These are phyloP conservation scores for Phytophthora meadii DNA, from an alignment of 352 stramenopile genomes.

Conservation along the genomic window DNA sequence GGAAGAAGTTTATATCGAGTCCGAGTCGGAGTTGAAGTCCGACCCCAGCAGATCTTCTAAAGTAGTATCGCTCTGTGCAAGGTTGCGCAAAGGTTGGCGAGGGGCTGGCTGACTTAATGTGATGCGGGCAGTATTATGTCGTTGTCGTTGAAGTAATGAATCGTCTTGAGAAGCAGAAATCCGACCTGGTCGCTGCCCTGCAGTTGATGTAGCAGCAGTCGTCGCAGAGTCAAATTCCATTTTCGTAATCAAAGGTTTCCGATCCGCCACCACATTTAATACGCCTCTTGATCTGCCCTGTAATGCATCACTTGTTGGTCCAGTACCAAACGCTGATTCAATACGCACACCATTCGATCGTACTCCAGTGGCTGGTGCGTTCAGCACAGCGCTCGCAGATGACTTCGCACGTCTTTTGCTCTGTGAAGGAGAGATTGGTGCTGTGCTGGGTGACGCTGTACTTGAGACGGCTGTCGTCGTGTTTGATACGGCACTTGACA, in stretches of 20 bases:
- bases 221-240: background rate
- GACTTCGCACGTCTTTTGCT: slow-evolving; percentile 1
- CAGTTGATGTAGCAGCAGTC: background rate
- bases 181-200: background rate
- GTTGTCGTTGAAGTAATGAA: background rate
- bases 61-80: slow-evolving; percentile 17
- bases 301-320: slow-evolving; percentile 1
- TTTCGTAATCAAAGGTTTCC: no score
- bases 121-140: slow-evolving; percentile 6
- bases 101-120: slow-evolving; percentile 20
- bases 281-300: background rate
- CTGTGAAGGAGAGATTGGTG: background rate
- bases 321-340: background rate
- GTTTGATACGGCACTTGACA: slow-evolving; percentile 5
- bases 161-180: slow-evolving; percentile 26
- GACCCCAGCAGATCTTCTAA: slow-evolving; percentile 23
- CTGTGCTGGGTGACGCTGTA: background rate
- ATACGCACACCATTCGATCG: slow-evolving; percentile 6
- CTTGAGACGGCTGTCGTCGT: background rate
- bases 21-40: slow-evolving; percentile 25
- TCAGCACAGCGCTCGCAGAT: slow-evolving; percentile 2
- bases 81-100: slow-evolving; percentile 16
- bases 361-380: background rate
- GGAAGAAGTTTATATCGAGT: slow-evolving; percentile 5
- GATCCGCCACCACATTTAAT: no score